phyloP scores from a whole-genome alignment of 2,329 filamentous ascomycete genomes.

The Alternaria ethzedia region DNA sequence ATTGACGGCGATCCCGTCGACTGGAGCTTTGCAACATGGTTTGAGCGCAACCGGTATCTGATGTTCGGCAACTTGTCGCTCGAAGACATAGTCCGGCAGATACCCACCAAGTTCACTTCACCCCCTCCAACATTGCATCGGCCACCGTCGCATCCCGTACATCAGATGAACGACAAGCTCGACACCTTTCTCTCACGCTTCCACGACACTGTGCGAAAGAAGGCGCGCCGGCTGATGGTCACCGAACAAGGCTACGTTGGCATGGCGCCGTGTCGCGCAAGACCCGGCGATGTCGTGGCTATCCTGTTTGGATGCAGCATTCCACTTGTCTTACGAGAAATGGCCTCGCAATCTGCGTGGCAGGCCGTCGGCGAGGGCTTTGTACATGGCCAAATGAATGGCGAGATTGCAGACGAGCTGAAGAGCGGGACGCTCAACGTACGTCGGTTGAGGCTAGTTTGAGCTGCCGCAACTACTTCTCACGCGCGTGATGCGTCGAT shows the following conservation, averaged over 20 bases:
- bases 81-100: conserved; percentile 16
- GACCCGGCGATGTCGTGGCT: conserved; percentile 38
- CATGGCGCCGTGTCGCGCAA: conserved; percentile 37
- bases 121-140: conserved; percentile 16
- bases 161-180: conserved; percentile 22
- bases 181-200: conserved; percentile 38
- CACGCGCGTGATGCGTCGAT: not conserved
- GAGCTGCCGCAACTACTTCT: not conserved
- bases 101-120: conserved; percentile 2
- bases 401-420: conserved; percentile 24
- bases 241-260: conserved; percentile 33
- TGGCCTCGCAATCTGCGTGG: conserved; percentile 23
- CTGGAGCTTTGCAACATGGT: conserved; percentile 38
- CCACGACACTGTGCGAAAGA: conserved; percentile 38
- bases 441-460: conserved; percentile 21
- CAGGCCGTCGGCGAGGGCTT: conserved; percentile 40
- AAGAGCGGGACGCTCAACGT: conserved; percentile 16
- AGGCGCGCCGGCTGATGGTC: conserved; percentile 37
- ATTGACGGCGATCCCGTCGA: conserved; percentile 26
- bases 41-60: conserved; percentile 28
- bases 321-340: conserved; percentile 39
- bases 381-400: conserved; percentile 37
- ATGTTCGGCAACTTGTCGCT: conserved; percentile 24
- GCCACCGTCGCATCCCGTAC: conserved; percentile 22
- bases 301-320: conserved; percentile 47